These are phyloP conservation scores for Fusarium foetens DNA, from an alignment of 2,329 filamentous ascomycete species.

Conservation along the genomic window DNA sequence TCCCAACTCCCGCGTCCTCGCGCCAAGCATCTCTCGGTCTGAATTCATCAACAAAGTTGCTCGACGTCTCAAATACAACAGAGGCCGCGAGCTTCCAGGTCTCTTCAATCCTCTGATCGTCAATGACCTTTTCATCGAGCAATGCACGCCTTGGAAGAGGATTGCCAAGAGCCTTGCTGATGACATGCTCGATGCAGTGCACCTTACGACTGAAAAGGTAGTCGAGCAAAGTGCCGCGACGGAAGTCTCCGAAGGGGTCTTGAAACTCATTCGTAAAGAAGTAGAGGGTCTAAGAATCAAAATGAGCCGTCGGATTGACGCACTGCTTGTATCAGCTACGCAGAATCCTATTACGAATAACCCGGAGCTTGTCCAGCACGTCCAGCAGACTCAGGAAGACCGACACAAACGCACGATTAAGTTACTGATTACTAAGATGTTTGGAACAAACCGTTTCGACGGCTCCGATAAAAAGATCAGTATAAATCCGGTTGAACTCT, in stretches of 20 bases:
- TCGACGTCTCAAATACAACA: constrained; percentile 32
- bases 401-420: constrained; percentile 10
- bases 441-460: background rate
- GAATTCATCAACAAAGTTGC: constrained; percentile 39
- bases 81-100: constrained; percentile 66
- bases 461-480: background rate
- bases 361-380: background rate
- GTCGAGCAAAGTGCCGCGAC: background rate
- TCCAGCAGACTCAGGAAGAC: background rate
- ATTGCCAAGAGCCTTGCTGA: constrained; percentile 50
- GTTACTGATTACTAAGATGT: background rate
- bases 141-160: constrained; percentile 64
- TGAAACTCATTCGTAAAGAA: background rate
- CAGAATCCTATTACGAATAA: background rate
- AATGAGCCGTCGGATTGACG: background rate
- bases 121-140: constrained; percentile 67
- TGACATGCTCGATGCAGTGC: constrained; percentile 25
- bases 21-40: constrained; percentile 3
- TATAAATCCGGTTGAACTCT: background rate
- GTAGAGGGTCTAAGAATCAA: background rate
- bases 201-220: background rate
- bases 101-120: constrained; percentile 70
- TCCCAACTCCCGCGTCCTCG: fast-evolving
- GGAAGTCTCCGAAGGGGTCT: background rate
- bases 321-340: background rate